Base-by-base conservation (phyloP, 2,329 filamentous ascomycete species). In the Stemphylium vesicarium region DNA sequence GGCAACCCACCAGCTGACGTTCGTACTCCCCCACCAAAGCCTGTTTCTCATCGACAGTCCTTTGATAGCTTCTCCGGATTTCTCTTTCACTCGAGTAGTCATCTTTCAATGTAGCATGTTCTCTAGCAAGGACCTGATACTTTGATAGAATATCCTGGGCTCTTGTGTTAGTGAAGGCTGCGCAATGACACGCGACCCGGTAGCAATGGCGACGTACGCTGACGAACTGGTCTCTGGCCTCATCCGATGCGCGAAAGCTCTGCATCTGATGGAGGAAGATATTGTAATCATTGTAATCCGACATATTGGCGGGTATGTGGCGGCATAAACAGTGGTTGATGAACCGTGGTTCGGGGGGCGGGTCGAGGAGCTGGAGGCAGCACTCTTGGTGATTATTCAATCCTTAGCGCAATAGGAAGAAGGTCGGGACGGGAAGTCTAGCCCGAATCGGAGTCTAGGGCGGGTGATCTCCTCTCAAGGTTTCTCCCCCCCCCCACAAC, bases 161-260 rank as follows among this genome's bases (percentile, higher is more conserved):
- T 20, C 24, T n/a, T 7, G 37, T 15, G 8, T 72, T 38, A 71
- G 63, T 43, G 78, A 15, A 16, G 20, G 29, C 11, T 13, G 45
- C 33, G 37, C 11, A 18, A 22, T 16, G 39, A 35, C 31, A 58
- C 51, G 54, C 50, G 56, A 53, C 47, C 20, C 7, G 13, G 39
- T 26, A 12, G 37, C 18, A 39, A 39, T 15, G 37, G 11, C 29
- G 42, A 58, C 64, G 11, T 63, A 74, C 74, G 33, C 57, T 63
- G 47, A 75, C 58, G 36, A 76, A 67, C 32, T 62, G 65, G 49
- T 77, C 71, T 54, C 74, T 65, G 12, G 72, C 71, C n/a, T 72
- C 66, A 45, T 77, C 74, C 29, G 72, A 73, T 24, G 68, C 67
- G 29, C 67, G 66, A 51, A 76, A 77, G 26, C 56, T 53, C 29